Conservation (phyloP, 108 stramenopile genomes). For the Cyclotella atomus region DNA sequence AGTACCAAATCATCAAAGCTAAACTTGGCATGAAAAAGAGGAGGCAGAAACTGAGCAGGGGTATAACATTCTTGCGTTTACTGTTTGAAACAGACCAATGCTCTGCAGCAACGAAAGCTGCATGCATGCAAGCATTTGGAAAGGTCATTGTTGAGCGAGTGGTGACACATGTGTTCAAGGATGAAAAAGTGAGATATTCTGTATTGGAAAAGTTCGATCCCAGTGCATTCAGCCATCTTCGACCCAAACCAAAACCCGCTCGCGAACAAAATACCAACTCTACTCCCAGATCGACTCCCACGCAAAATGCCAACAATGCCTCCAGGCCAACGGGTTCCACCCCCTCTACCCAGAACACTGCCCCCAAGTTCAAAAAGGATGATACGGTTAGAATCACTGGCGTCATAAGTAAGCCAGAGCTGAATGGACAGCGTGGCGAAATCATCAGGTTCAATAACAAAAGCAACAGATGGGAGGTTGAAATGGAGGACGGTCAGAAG, state of each 20-base stretch:
- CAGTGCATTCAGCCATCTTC: slow-evolving; percentile 9
- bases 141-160: slow-evolving; percentile 1
- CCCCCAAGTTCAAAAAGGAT: not conserved
- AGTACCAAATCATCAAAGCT: not conserved
- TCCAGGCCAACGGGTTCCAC: no score
- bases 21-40: not conserved
- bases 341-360: not conserved
- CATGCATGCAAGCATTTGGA: slow-evolving; percentile 13
- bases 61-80: not conserved
- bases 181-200: not conserved
- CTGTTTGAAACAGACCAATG: slow-evolving; percentile 2
- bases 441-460: not conserved
- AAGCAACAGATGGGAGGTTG: not conserved
- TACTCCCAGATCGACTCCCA: no score
- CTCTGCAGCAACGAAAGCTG: not conserved
- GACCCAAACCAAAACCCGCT: not conserved
- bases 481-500: not conserved
- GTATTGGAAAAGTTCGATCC: slow-evolving; percentile 2
- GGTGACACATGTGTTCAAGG: not conserved
- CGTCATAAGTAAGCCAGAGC: not conserved
- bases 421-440: slow-evolving; percentile 8
- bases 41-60: not conserved
- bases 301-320: no score
- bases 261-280: not conserved
- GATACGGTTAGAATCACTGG: slow-evolving; percentile 3